Evolutionary conservation across 352 stramenopile genomes (phyloP), one percentile per base, ranked within the genome.

Genomic region (Pythium phragmiticola): DNA sequence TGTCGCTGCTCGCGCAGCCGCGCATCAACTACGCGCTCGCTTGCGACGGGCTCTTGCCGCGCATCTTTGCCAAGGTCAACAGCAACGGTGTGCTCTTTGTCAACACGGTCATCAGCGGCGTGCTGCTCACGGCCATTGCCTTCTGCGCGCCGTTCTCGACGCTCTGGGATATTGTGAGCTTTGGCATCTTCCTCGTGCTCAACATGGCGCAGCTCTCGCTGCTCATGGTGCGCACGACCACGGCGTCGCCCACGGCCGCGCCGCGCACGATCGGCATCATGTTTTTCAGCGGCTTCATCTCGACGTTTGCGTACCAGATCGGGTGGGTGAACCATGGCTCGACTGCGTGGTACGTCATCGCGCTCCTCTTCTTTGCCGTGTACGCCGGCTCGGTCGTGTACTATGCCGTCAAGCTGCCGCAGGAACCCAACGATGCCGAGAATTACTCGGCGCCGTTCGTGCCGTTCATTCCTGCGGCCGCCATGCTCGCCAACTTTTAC

Each of bases 1-100:
- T 98, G 16, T 92, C 81, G 48, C 92, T 98, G 61, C 69, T 98
- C 11, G 92, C 92, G 47, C 95, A 98, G 68, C 94, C 93, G 19
- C 84, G 92, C 53, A 72, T 98, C 37, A 95, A 97, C 71, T 98
- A 94, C 71, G 91, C 92, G 19, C 83, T 98, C 66, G 82, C 92
- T 21, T 91, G 87, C 45, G 96, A 98, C 67, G 95, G 95, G 9
- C 77, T 99, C 7, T 78, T 98, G 67, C 94, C 95, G 23, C 69
- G 75, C 51, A 86, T 98, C 52, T 98, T 98, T 77, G 75, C 81
- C 52, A 87, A 88, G 59, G 80, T 94, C 16, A 79, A 95, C 60
- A 65, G 75, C 50, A 90, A 95, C 53, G 82, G 84, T 39, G 91
- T 89, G 65, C 62, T 96, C 37, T 92, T 94, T 52, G 74, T 76